Conservation (phyloP, 2,329 filamentous ascomycete species). For the Colletotrichum lupini region DNA sequence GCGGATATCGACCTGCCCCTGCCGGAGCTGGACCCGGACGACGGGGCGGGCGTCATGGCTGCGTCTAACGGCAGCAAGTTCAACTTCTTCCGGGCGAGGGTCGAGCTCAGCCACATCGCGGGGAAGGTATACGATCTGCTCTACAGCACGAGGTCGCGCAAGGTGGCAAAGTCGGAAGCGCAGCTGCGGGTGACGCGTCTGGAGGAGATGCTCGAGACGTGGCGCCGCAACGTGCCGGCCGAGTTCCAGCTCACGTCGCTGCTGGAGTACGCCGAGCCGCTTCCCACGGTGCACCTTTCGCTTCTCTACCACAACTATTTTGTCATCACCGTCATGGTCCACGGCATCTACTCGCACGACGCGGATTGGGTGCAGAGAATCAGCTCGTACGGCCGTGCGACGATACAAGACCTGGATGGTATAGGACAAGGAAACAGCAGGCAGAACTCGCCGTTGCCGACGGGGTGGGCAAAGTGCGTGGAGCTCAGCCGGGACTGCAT, state of each 20-base stretch:
- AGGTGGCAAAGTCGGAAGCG: constrained; percentile 44
- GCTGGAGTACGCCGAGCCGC: constrained; percentile 33
- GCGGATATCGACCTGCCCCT: constrained; percentile 54
- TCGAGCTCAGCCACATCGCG: constrained; percentile 53
- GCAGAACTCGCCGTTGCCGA: constrained; percentile 39
- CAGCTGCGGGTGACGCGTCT: constrained; percentile 42
- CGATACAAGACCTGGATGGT: constrained; percentile 39
- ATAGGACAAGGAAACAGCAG: neutral
- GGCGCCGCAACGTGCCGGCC: constrained; percentile 47
- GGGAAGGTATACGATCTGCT: constrained; percentile 54
- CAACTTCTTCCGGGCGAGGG: constrained; percentile 51
- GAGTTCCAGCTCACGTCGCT: constrained; percentile 49
- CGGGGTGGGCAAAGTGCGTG: constrained; percentile 47
- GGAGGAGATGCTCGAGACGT: constrained; percentile 48
- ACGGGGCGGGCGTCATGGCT: constrained; percentile 47
- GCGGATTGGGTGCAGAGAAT: constrained; percentile 51
- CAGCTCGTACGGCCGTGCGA: constrained; percentile 40
- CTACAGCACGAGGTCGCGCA: constrained; percentile 39
- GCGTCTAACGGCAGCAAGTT: constrained; percentile 48
- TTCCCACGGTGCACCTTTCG: constrained; percentile 47
- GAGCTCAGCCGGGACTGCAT: constrained; percentile 48
- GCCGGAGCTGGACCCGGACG: constrained; percentile 42
- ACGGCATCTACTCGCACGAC: constrained; percentile 52
- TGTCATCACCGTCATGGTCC: constrained; percentile 48
- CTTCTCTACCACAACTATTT: constrained; percentile 51